A percentile compares a stretch with the other conserved stretches of the same genome.
Evolutionary conservation across 2,329 filamentous ascomycete genomes (phyloP).

Genomic region (Chrysoporthe cubensis): DNA sequence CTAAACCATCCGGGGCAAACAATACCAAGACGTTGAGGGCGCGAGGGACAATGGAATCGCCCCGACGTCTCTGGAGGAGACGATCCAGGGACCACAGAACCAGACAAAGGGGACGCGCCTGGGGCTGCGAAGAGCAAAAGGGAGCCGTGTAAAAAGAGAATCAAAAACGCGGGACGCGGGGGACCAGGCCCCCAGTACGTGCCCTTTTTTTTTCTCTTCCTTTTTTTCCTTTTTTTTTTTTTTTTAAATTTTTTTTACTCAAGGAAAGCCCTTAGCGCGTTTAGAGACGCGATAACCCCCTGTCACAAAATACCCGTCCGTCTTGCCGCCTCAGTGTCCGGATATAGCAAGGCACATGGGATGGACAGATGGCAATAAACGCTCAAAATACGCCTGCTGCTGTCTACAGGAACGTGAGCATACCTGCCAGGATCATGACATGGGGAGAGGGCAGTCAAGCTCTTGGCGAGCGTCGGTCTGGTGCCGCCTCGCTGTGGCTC

Average conservation of each 20-base stretch:
- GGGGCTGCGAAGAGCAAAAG: not conserved
- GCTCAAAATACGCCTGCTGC: too few species aligned
- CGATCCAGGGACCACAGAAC: not conserved
- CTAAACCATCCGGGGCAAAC: not conserved
- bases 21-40: not conserved
- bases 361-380: too few species aligned
- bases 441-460: too few species aligned
- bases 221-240: too few species aligned
- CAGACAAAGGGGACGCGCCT: not conserved
- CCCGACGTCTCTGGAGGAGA: not conserved
- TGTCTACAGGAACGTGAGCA: too few species aligned
- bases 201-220: not conserved
- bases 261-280: slow-evolving; percentile 10
- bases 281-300: slow-evolving; percentile 13
- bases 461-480: too few species aligned
- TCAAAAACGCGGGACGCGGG: slow-evolving; percentile 12
- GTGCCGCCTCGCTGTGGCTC: too few species aligned
- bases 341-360: too few species aligned
- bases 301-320: not conserved
- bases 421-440: too few species aligned
- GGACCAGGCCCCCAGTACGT: not conserved
- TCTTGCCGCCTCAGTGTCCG: not conserved
- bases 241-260: too few species aligned
- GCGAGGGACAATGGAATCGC: not conserved
- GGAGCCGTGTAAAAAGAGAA: not conserved